Evolutionary conservation across 2,329 filamentous ascomycete genomes (phyloP).

Genomic region (Pseudogymnoascus sp.): DNA sequence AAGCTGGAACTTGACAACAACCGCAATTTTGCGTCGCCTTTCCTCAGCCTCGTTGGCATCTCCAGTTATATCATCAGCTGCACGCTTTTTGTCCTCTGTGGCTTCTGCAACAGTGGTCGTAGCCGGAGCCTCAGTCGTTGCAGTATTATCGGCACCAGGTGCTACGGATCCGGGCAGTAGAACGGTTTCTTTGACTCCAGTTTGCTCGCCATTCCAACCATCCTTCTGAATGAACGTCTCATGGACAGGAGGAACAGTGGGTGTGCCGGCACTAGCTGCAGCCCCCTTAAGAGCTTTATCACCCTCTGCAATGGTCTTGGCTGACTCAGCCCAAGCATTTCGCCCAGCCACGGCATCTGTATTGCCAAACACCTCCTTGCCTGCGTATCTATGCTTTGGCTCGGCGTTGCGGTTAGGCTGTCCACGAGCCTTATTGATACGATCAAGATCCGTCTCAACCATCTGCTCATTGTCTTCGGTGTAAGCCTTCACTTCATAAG

Average conservation of each 20-base stretch:
- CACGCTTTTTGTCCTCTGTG: background rate
- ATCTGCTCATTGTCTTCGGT: conserved; percentile 68
- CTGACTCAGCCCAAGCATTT: conserved; percentile 23
- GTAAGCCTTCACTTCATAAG: conserved; percentile 64
- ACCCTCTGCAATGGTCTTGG: conserved; percentile 11
- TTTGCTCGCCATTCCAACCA: conserved; percentile 23
- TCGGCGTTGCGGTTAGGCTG: conserved; percentile 10
- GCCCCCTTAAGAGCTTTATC: background rate
- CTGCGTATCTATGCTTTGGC: background rate
- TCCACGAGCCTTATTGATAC: conserved; percentile 17
- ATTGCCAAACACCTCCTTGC: background rate
- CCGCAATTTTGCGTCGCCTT: conserved; percentile 45
- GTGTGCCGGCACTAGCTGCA: conserved; percentile 16
- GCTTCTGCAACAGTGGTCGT: background rate
- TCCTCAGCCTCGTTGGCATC: background rate
- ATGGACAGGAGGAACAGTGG: conserved; percentile 14
- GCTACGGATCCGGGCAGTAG: background rate
- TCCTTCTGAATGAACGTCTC: conserved; percentile 27
- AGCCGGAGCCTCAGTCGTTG: background rate
- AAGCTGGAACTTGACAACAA: conserved; percentile 66
- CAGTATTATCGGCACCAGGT: background rate
- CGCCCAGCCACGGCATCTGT: conserved; percentile 14
- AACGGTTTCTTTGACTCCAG: conserved; percentile 16
- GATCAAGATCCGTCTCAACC: conserved; percentile 76
- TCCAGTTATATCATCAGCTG: background rate